phyloP scores from a whole-genome alignment of 2,329 filamentous ascomycete species.

The Dryadomyces quercus-mongolicae region DNA sequence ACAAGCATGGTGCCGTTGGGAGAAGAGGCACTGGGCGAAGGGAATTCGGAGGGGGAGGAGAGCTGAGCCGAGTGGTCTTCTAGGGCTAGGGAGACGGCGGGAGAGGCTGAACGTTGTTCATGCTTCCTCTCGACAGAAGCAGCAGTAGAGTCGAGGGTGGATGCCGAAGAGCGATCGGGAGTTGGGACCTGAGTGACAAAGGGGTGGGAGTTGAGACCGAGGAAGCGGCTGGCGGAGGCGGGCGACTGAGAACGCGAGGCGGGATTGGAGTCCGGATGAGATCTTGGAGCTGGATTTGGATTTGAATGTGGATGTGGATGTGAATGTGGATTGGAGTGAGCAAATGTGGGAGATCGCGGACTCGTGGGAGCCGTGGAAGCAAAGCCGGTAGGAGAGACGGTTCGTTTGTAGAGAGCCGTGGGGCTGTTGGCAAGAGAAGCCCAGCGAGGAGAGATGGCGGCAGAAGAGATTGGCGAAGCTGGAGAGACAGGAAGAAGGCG shows the following conservation, averaged over 20 bases:
- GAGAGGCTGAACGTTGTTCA: background rate
- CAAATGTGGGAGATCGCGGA: slow-evolving; percentile 5
- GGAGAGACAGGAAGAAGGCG: background rate
- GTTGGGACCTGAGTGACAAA: slow-evolving; percentile 1
- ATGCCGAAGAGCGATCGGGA: slow-evolving; percentile 4
- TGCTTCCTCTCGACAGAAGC: slow-evolving; percentile 11
- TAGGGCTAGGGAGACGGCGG: background rate
- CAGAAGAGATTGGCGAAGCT: slow-evolving; percentile 1
- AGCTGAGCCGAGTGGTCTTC: background rate
- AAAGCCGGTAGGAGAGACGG: slow-evolving; percentile 1
- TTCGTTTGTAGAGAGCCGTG: slow-evolving; percentile 12
- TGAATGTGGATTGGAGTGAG: slow-evolving; percentile 2
- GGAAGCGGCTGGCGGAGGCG: slow-evolving; percentile 16
- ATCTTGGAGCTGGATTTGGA: background rate
- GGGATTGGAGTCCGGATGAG: slow-evolving; percentile 9
- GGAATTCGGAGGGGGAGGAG: background rate
- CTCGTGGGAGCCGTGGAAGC: slow-evolving; percentile 11
- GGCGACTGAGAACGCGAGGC: slow-evolving; percentile 9
- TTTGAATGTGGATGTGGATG: background rate
- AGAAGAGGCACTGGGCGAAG: slow-evolving; percentile 1
- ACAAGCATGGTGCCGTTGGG: slow-evolving; percentile 23
- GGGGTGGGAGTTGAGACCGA: slow-evolving; percentile 20
- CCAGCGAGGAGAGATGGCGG: slow-evolving; percentile 29
- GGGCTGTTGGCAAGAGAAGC: slow-evolving; percentile 25
- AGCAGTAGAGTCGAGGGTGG: slow-evolving; percentile 5